Evolutionary conservation across 306 rosid genomes (phyloP).

Genomic region (Crotalaria pallida): DNA sequence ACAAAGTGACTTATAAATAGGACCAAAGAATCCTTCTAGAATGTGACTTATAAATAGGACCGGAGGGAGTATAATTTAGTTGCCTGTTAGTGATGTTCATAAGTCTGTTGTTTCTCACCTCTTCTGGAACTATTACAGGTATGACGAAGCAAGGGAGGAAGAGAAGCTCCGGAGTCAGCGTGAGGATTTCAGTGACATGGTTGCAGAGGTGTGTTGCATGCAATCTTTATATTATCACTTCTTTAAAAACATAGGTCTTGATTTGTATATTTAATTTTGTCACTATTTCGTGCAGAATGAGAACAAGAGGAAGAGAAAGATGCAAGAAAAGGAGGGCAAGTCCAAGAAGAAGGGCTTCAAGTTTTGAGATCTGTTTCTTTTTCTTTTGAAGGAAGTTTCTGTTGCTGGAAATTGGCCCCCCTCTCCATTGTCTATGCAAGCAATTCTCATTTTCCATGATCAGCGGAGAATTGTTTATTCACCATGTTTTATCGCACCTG

Average conservation of each 20-base stretch:
- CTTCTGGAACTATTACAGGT: constrained; percentile 43
- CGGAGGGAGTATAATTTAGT: too few relatives aligned
- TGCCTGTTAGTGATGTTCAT: not conserved
- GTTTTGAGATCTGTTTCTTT: constrained; percentile 43
- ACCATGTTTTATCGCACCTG: not conserved
- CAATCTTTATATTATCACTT: not conserved
- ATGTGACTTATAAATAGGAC: too few relatives aligned
- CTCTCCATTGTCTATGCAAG: not conserved
- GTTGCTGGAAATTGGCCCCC: not conserved
- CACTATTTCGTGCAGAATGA: constrained; percentile 59
- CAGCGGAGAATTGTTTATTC: constrained; percentile 15
- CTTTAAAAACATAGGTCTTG: not conserved
- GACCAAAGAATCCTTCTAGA: too few relatives aligned
- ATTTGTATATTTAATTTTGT: not conserved
- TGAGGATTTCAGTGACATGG: constrained; percentile 98
- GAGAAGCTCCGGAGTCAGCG: constrained; percentile 94
- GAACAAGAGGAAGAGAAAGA: constrained; percentile 91
- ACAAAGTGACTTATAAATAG: too few relatives aligned
- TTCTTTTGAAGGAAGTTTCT: not conserved
- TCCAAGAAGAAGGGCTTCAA: constrained; percentile 93
- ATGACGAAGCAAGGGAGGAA: constrained; percentile 97
- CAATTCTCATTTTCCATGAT: constrained; percentile 18
- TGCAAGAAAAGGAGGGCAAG: constrained; percentile 96
- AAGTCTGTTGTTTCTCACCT: constrained; percentile 1
- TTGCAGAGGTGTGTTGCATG: constrained; percentile 68